Base-by-base conservation (phyloP, 768 basidiomycete genomes). In the Lactarius vividus region DNA sequence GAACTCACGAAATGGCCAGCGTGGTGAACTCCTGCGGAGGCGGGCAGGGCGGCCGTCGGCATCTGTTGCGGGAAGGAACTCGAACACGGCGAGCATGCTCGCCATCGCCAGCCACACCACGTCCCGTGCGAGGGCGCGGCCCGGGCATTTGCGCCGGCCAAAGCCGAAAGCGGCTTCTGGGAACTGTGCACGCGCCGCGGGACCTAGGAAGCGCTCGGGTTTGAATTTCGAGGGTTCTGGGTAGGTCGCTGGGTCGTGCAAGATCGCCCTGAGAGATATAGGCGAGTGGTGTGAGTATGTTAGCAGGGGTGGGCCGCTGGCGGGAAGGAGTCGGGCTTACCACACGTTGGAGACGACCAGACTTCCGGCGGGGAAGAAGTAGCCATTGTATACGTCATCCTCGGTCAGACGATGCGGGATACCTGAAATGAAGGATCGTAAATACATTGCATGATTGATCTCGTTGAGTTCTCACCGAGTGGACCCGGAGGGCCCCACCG, bases 121-220 rank as follows among this genome's bases (percentile, higher is more conserved):
- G 28, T 57, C 42, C 26, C 33, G 39, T 26, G 68, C 65, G 33
- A 62, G 58, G 39, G 26, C n/a, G 9, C 53, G 60, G 31, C 68
- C 68, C 9, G 65, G 65, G 26, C 65, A 67, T 20, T 11, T 7
- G 15, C 65, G 68, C 13, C 61, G 55, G 9, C 65, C 65, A 26
- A 66, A 69, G 23, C 68, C 68, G 35, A 62, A 67, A 5, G 40
- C 31, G 10, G 28, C 26, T 4, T 66, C 61, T 3, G 61, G 57
- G 9, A 54, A 35, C 7, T 56, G 56, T 18, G 39, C 31, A 0
- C 29, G 61, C 44, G 64, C 37, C 28, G 31, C n/a, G 18, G 66
- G 57, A 13, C n/a, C 42, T 2, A 67, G 39, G 66, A 67, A 67
- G 20, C 62, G 66, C 46, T 64, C 65, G 7, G 65, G 65, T 1